These are phyloP conservation scores for Colletotrichum musicola DNA, from an alignment of 2,329 filamentous ascomycete species.

Conservation along the genomic window DNA sequence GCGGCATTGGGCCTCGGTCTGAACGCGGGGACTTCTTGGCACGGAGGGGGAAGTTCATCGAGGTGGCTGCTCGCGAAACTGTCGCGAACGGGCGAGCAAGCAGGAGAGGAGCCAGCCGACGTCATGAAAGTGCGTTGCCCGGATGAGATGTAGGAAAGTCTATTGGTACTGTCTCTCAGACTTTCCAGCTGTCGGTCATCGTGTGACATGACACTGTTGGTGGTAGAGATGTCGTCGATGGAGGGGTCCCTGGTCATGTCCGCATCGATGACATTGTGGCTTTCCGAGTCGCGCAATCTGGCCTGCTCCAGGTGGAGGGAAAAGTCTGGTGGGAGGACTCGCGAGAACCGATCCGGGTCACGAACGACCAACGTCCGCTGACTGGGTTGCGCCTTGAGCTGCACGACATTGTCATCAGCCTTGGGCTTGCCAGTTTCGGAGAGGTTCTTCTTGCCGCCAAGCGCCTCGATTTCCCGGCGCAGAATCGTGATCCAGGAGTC, in stretches of 20 bases:
- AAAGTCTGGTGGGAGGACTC: slow-evolving; percentile 52
- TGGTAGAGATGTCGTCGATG: slow-evolving; percentile 67
- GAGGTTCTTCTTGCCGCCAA: slow-evolving; percentile 75
- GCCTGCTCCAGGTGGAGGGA: slow-evolving; percentile 47
- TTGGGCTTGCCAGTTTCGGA: slow-evolving; percentile 71
- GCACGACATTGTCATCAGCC: slow-evolving; percentile 50
- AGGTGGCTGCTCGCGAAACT: slow-evolving; percentile 57
- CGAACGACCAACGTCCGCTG: slow-evolving; percentile 62
- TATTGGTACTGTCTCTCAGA: slow-evolving; percentile 67
- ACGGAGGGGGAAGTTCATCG: slow-evolving; percentile 39
- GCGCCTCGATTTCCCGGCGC: slow-evolving; percentile 76
- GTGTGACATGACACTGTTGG: slow-evolving; percentile 69
- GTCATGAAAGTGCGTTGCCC: slow-evolving; percentile 71
- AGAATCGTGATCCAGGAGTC: slow-evolving; percentile 79
- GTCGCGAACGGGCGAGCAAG: slow-evolving; percentile 67
- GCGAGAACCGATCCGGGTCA: slow-evolving; percentile 62
- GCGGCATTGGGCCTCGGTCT: slow-evolving; percentile 65
- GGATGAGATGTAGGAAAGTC: slow-evolving; percentile 71
- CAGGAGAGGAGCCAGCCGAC: slow-evolving; percentile 69
- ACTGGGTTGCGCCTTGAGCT: slow-evolving; percentile 55
- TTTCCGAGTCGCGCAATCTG: slow-evolving; percentile 43
- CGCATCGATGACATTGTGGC: slow-evolving; percentile 41
- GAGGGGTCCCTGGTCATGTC: slow-evolving; percentile 55
- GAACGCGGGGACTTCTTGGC: slow-evolving; percentile 43
- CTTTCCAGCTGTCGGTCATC: slow-evolving; percentile 71